phyloP scores from a whole-genome alignment of 2,329 filamentous ascomycete genomes.

The Aspergillus calidoustus region DNA sequence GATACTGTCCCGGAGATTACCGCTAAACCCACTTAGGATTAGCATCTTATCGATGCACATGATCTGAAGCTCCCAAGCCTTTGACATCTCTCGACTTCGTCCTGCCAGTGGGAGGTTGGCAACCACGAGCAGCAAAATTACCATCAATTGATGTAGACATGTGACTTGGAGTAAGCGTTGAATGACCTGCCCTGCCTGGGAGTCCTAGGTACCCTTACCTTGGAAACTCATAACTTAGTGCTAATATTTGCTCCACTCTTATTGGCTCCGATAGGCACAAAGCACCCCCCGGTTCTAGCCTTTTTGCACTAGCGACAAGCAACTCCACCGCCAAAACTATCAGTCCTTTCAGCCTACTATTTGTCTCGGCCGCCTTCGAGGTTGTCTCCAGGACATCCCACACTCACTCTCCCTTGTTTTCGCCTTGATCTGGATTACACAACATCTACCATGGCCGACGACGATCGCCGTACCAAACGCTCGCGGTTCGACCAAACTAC shows the following conservation, averaged over 20 bases:
- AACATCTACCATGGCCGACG: slow-evolving; percentile 68
- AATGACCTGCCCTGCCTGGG: not conserved
- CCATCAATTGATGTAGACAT: not conserved
- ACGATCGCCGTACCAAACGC: slow-evolving; percentile 76
- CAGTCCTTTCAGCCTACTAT: slow-evolving; percentile 19
- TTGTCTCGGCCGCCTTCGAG: slow-evolving; percentile 8
- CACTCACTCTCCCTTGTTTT: slow-evolving; percentile 8
- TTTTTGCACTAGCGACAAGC: not conserved
- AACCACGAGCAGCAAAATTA: not conserved
- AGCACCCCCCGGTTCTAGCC: not conserved
- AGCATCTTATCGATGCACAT: slow-evolving; percentile 15
- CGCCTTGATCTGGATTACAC: not conserved
- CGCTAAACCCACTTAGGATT: slow-evolving; percentile 22
- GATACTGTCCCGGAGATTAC: slow-evolving; percentile 15
- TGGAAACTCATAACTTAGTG: not conserved
- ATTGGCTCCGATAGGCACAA: not conserved
- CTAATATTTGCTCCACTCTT: not conserved
- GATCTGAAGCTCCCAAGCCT: not conserved
- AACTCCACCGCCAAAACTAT: slow-evolving; percentile 24
- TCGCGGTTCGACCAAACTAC: slow-evolving; percentile 95
- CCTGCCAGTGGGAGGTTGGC: not conserved
- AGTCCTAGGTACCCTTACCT: not conserved
- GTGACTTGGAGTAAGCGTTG: not conserved
- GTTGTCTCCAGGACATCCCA: not conserved
- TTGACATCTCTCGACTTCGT: not conserved